phyloP scores from a whole-genome alignment of 2,329 filamentous ascomycete species.

The Verticillium nonalfalfae region DNA sequence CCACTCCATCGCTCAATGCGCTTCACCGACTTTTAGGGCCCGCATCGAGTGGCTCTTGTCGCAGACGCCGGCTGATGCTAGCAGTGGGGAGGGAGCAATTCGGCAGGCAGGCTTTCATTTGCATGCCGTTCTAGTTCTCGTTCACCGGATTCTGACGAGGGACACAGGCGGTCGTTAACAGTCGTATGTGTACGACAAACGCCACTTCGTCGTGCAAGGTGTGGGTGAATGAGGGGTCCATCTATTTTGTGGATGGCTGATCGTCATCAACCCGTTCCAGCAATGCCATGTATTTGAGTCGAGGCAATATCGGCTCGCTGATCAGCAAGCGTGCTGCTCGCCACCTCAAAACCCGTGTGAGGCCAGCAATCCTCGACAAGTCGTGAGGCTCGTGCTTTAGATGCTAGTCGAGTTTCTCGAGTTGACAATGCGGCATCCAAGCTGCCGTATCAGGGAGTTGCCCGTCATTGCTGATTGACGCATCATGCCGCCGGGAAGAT shows the following conservation, averaged over 20 bases:
- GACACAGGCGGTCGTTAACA: not conserved
- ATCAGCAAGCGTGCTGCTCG: not conserved
- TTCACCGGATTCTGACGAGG: not conserved
- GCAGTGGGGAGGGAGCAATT: not conserved
- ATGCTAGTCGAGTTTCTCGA: not conserved
- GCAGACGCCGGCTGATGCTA: not conserved
- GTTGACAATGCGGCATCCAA: not conserved
- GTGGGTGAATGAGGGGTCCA: not conserved
- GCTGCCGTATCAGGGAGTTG: not conserved
- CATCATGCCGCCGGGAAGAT: not conserved
- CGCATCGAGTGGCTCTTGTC: constrained; percentile 9
- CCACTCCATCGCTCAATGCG: not conserved
- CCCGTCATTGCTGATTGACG: not conserved
- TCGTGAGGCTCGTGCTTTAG: not conserved
- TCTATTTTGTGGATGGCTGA: not conserved
- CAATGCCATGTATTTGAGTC: not conserved
- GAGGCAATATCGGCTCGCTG: not conserved
- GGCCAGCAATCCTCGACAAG: not conserved
- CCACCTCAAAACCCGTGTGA: not conserved
- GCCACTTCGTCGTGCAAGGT: not conserved
- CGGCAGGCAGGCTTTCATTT: not conserved
- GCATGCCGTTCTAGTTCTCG: not conserved
- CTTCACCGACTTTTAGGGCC: constrained; percentile 15
- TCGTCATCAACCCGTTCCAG: not conserved
- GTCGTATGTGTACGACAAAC: not conserved